Percentiles rank a stretch among this genome's conserved stretches.
These are phyloP conservation scores for Moesziomyces sp. DNA, from an alignment of 1,284 basidiomycete genomes.

Conservation along the genomic window DNA sequence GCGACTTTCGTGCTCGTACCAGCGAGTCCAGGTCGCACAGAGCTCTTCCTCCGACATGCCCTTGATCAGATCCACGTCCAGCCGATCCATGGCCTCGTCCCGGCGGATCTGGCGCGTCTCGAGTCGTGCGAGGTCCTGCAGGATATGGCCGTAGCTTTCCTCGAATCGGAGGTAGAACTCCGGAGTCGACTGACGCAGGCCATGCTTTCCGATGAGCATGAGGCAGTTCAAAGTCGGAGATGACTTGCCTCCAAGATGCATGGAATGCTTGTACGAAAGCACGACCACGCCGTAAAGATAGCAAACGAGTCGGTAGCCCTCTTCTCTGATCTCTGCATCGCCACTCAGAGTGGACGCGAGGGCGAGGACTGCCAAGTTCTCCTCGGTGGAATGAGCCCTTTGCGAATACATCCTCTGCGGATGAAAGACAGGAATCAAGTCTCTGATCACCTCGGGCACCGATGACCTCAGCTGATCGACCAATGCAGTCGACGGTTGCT, in stretches of 20 bases:
- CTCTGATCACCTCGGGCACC: conserved; percentile 17
- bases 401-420: conserved; percentile 32
- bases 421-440: conserved; percentile 28
- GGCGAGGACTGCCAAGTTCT: conserved; percentile 24
- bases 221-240: conserved; percentile 34
- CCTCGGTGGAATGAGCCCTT: conserved; percentile 27
- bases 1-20: conserved; percentile 40
- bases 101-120: conserved; percentile 8
- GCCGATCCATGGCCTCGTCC: conserved; percentile 20
- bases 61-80: conserved; percentile 10
- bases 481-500: conserved; percentile 29
- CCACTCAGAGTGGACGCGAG: conserved; percentile 20
- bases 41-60: conserved; percentile 17
- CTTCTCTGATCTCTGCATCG: conserved; percentile 17
- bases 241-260: conserved; percentile 21
- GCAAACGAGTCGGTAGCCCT: conserved; percentile 26
- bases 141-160: conserved; percentile 27
- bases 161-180: conserved; percentile 32
- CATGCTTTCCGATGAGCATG: conserved; percentile 23
- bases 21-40: conserved; percentile 16
- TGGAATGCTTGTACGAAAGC: conserved; percentile 30
- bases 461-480: conserved; percentile 18
- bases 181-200: conserved; percentile 20
- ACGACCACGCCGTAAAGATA: conserved; percentile 37
- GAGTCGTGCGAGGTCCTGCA: conserved; percentile 22